Base-by-base conservation (phyloP, 2,329 filamentous ascomycete genomes). In the Colletotrichum phormii region DNA sequence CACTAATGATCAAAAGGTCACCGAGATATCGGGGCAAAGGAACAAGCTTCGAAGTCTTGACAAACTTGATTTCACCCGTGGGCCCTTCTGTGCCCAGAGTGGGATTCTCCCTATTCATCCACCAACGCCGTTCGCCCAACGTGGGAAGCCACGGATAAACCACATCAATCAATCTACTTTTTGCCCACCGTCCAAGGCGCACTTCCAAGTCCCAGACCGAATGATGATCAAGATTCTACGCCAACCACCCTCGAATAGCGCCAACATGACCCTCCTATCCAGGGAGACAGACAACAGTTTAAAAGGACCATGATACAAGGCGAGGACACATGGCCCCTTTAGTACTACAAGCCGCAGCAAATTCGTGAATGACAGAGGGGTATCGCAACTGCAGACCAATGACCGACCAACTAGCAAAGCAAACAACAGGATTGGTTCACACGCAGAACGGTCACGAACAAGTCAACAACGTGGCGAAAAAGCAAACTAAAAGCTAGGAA, bases 401-500 rank as follows among this genome's bases (percentile, higher is more conserved):
- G 15, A 35, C 46, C 42, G n/a, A 33, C 61, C 29, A 63, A 18
- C 61, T 31, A 53, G 26, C 42, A 54, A 63, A 53, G 46, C 61
- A 31, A 63, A 63, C 49, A 33, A 64, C 60, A 64, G 49, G 62
- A 33, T 55, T 64, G 62, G 24, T 64, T 73, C 71, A 65, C 71
- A 61, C 61, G 54, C 60, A 61, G 24, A 64, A 70, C 26, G 57
- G 54, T 72, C 70, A 72, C 70, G 49, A 71, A 72, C 15, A 15
- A 66, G 67, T 61, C 35, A 71, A 66, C 42, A 55, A 55, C 31
- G 58, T 61, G 64, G 68, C 18, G 61, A 57, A 60, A 65, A 65
- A 71, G 71, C 66, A 71, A 65, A 71, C 66, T 55, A 67, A 69
- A 65, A 71, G 60, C 61, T 73, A 71, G 71, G 71, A 73, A 73